Evolutionary conservation across 2,329 filamentous ascomycete species (phyloP).

Genomic region (Trichoderma cornu-damae): DNA sequence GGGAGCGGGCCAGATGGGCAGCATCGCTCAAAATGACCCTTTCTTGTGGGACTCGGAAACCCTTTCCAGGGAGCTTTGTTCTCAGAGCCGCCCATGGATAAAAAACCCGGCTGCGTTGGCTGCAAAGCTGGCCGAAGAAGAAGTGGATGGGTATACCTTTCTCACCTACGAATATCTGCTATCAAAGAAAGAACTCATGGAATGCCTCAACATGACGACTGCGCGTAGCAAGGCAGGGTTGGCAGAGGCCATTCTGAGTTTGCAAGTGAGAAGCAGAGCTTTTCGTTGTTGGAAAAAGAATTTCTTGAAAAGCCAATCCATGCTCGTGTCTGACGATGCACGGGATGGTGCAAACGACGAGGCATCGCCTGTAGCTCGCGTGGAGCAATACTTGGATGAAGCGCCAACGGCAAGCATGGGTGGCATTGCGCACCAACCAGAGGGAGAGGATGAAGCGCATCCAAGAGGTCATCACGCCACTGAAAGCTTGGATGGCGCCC

Average conservation of each 20-base stretch:
- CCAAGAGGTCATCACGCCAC: not conserved
- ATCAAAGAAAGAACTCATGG: slow-evolving; percentile 45
- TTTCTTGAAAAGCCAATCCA: slow-evolving; percentile 18
- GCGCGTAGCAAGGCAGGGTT: slow-evolving; percentile 56
- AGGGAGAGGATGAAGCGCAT: not conserved
- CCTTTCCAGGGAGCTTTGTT: slow-evolving; percentile 62
- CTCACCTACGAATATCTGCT: slow-evolving; percentile 52
- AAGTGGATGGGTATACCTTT: slow-evolving; percentile 61
- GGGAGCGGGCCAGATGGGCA: slow-evolving; percentile 26
- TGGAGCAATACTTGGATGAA: not conserved
- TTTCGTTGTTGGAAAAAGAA: slow-evolving; percentile 38
- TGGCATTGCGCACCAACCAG: not conserved
- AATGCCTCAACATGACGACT: slow-evolving; percentile 52
- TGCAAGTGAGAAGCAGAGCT: slow-evolving; percentile 48
- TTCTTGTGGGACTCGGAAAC: slow-evolving; percentile 66
- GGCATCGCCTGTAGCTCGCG: no score
- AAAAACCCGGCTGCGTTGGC: slow-evolving; percentile 49
- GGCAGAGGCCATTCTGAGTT: slow-evolving; percentile 50
- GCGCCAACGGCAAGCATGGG: not conserved
- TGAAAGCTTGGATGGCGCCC: not conserved
- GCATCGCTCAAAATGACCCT: slow-evolving; percentile 52
- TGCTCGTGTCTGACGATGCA: not conserved
- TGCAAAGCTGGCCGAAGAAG: slow-evolving; percentile 51
- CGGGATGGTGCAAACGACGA: not conserved
- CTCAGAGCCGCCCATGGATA: slow-evolving; percentile 46